Conservation (phyloP, 148 eudicot genomes). For the Rhododendron mucronatum region DNA sequence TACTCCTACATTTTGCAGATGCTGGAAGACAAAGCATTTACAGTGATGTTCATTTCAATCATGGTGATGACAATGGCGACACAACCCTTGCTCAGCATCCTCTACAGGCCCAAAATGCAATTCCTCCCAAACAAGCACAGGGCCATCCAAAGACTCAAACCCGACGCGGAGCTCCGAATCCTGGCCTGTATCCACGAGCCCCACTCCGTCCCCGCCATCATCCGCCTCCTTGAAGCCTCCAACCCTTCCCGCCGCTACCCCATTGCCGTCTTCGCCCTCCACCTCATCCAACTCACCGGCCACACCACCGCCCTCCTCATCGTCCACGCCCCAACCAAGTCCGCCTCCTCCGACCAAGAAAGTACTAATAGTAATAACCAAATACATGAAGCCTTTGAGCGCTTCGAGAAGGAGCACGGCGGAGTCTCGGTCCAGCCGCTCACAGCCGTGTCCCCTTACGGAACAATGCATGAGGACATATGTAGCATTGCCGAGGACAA, state of each 20-base stretch:
- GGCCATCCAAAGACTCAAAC: constrained; percentile 14
- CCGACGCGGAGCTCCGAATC: constrained; percentile 9
- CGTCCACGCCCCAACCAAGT: constrained; percentile 5
- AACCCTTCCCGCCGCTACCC: constrained; percentile 7
- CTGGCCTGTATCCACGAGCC: constrained; percentile 12
- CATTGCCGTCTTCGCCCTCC: constrained; percentile 15
- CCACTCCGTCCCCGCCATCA: constrained; percentile 10
- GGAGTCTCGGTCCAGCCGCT: constrained; percentile 12
- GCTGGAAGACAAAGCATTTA: constrained; percentile 7
- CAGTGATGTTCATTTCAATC: constrained; percentile 14
- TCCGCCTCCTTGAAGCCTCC: constrained; percentile 17
- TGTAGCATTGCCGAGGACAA: constrained; percentile 19
- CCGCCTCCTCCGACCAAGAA: neutral
- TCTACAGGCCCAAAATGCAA: constrained; percentile 4
- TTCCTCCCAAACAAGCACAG: constrained; percentile 12
- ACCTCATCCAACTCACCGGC: constrained; percentile 20
- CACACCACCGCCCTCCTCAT: constrained; percentile 16
- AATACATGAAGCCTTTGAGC: constrained; percentile 3
- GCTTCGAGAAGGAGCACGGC: neutral
- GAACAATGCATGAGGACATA: constrained; percentile 19
- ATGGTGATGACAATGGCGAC: constrained; percentile 21
- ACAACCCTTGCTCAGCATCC: constrained; percentile 12
- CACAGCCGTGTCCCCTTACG: constrained; percentile 9
- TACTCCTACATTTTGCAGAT: neutral
- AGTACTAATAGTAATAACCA: neutral